Conservation (phyloP, 2,329 filamentous ascomycete species). For the Zarea fungicola region DNA sequence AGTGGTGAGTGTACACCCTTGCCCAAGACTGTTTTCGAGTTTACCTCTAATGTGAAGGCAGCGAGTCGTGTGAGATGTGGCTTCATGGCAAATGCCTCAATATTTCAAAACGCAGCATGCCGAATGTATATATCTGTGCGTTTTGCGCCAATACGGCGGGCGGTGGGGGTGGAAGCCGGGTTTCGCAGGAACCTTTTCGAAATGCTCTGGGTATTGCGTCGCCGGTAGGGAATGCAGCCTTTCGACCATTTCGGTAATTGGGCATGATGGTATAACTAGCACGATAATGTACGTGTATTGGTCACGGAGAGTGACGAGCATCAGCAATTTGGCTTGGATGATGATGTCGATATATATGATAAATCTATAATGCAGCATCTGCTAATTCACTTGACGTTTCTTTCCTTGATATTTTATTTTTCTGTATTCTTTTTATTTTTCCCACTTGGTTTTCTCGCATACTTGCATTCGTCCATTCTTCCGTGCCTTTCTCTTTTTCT, state of each 20-base stretch:
- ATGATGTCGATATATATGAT: slow-evolving; percentile 3
- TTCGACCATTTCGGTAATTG: slow-evolving; percentile 36
- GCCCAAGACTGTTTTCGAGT: neutral
- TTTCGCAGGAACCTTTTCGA: slow-evolving; percentile 38
- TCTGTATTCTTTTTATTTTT: neutral
- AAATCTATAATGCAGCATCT: neutral
- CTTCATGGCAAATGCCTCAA: slow-evolving; percentile 60
- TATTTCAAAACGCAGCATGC: slow-evolving; percentile 51
- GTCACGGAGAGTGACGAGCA: neutral
- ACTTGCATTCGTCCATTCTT: no score
- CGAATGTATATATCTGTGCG: slow-evolving; percentile 57
- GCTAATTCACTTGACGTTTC: neutral
- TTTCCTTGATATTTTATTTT: neutral
- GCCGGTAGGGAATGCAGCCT: slow-evolving; percentile 38
- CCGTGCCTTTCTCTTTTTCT: neutral
- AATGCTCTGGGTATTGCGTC: slow-evolving; percentile 25
- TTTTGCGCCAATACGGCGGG: slow-evolving; percentile 59
- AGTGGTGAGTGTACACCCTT: slow-evolving; percentile 51
- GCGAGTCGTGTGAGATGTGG: slow-evolving; percentile 61
- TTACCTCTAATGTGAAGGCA: slow-evolving; percentile 23
- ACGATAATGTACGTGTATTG: no score
- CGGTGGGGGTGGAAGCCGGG: slow-evolving; percentile 44
- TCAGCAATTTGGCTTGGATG: slow-evolving; percentile 14
- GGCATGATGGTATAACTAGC: neutral
- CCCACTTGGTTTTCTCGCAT: no score